Evolutionary conservation across 2,329 filamentous ascomycete genomes (phyloP).

Genomic region (Metarhizium brunneum): DNA sequence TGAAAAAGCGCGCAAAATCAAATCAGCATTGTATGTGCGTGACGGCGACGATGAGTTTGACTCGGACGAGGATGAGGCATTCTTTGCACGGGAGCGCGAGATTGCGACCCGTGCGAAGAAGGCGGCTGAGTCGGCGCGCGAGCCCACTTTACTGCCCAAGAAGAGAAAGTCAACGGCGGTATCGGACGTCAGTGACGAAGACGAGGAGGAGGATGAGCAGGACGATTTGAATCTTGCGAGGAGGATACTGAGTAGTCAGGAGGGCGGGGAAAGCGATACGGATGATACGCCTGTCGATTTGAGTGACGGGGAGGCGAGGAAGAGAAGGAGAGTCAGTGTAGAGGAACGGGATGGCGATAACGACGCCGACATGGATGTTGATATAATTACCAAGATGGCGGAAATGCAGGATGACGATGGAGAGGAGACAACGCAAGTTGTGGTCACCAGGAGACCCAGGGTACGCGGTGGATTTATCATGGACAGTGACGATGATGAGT

Average conservation of each 20-base stretch:
- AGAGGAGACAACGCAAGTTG: slow-evolving; percentile 21
- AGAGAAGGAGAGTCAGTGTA: slow-evolving; percentile 26
- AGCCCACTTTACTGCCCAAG: slow-evolving; percentile 8
- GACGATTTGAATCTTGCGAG: slow-evolving; percentile 14
- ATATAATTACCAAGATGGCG: slow-evolving; percentile 5
- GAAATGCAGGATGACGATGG: slow-evolving; percentile 7
- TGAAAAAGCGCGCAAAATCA: slow-evolving; percentile 73
- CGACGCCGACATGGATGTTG: slow-evolving; percentile 20
- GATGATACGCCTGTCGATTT: slow-evolving; percentile 21
- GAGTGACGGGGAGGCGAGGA: slow-evolving; percentile 25
- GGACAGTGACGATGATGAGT: slow-evolving; percentile 51
- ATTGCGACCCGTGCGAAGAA: slow-evolving; percentile 45
- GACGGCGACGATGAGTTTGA: slow-evolving; percentile 87
- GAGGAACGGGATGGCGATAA: slow-evolving; percentile 9
- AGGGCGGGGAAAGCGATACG: slow-evolving; percentile 14
- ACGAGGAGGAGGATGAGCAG: slow-evolving; percentile 1
- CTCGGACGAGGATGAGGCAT: slow-evolving; percentile 57
- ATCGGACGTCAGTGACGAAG: slow-evolving; percentile 16
- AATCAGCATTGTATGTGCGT: slow-evolving; percentile 73
- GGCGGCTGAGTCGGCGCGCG: slow-evolving; percentile 18
- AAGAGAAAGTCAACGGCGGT: slow-evolving; percentile 20
- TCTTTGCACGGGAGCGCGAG: slow-evolving; percentile 62
- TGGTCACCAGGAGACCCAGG: slow-evolving; percentile 29
- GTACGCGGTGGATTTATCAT: slow-evolving; percentile 45
- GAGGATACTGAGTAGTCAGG: slow-evolving; percentile 15